Percentiles rank a stretch among this genome's conserved stretches.
Evolutionary conservation across 1,139 yeast species (phyloP).

Genomic region (Taphrina betulina): DNA sequence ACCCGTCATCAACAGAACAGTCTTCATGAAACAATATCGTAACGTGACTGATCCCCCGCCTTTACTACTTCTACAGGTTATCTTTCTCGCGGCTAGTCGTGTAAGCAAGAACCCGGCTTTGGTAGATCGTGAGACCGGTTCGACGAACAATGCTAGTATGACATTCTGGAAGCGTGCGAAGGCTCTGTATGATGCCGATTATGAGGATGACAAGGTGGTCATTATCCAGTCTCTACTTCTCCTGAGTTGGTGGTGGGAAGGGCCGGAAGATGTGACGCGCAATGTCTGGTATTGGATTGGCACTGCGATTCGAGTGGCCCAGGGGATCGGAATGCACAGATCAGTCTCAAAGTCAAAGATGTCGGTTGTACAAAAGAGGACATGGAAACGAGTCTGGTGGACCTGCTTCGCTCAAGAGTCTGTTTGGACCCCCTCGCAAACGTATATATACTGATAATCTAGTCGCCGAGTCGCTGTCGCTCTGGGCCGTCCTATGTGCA

Average conservation of each 20-base stretch:
- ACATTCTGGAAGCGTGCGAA: constrained; percentile 76
- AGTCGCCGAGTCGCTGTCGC: constrained; percentile 51
- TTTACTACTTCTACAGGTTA: constrained; percentile 64
- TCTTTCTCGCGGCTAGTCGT: constrained; percentile 68
- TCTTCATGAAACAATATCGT: constrained; percentile 58
- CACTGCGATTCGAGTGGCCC: constrained; percentile 70
- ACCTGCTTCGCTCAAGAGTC: constrained; percentile 58
- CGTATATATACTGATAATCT: background rate
- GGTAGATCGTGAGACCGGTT: constrained; percentile 54
- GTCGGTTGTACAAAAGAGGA: constrained; percentile 53
- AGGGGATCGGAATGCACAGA: constrained; percentile 76
- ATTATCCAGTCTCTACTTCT: constrained; percentile 66
- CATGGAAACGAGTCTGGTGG: constrained; percentile 81
- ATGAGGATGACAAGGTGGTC: constrained; percentile 68
- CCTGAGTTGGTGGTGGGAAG: constrained; percentile 73
- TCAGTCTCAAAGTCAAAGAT: constrained; percentile 40
- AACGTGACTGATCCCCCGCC: constrained; percentile 68
- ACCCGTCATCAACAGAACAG: constrained; percentile 67
- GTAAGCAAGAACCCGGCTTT: constrained; percentile 59
- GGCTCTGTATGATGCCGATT: constrained; percentile 69
- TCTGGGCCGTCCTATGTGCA: constrained; percentile 69
- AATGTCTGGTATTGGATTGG: constrained; percentile 78
- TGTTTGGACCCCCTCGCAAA: background rate
- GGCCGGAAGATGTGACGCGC: constrained; percentile 72
- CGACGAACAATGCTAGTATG: constrained; percentile 58